Percentiles rank a stretch among this genome's conserved stretches.
These are phyloP conservation scores for Backusella circina DNA, from an alignment of 192 early-diverging fungal species.

Conservation along the genomic window DNA sequence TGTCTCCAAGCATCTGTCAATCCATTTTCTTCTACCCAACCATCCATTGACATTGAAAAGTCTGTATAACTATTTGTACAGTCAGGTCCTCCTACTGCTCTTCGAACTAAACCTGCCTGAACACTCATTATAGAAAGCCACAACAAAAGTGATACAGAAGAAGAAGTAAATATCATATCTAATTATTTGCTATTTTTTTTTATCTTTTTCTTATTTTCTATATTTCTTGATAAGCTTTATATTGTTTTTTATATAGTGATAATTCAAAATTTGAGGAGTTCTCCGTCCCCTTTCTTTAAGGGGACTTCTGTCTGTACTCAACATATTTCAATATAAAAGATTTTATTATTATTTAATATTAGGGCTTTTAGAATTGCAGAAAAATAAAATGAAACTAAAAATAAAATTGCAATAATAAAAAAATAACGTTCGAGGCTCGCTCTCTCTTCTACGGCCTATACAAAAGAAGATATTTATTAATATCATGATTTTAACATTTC, in stretches of 20 bases:
- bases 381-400: not conserved
- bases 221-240: not conserved
- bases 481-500: not conserved
- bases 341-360: not conserved
- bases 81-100: not conserved
- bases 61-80: not conserved
- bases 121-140: not conserved
- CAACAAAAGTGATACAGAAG: not conserved
- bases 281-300: not conserved
- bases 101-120: not conserved
- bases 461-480: not conserved
- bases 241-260: not conserved
- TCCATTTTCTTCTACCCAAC: not conserved
- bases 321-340: constrained; percentile 1
- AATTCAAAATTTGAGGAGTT: not conserved
- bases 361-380: not conserved
- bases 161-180: not conserved
- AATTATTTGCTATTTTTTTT: not conserved
- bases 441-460: not conserved
- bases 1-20: not conserved
- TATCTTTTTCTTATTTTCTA: not conserved
- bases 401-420: not conserved
- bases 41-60: not conserved
- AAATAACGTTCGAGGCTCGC: not conserved
- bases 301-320: not conserved